phyloP scores from a whole-genome alignment of 1,284 basidiomycete genomes.

The Vanrija pseudolonga region DNA sequence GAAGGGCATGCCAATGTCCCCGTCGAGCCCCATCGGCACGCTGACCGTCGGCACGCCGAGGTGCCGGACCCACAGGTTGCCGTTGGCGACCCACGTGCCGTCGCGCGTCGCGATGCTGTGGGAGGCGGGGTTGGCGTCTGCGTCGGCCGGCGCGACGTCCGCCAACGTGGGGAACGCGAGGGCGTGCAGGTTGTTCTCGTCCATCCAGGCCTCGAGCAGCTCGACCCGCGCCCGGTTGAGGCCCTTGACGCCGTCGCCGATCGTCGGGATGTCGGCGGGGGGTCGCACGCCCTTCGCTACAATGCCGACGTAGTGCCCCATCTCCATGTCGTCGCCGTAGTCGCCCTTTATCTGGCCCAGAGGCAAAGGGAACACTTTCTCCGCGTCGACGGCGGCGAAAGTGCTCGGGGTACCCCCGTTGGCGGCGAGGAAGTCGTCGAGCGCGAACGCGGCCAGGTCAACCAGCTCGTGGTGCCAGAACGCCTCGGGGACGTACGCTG shows the following conservation, averaged over 20 bases:
- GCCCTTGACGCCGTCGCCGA: background rate
- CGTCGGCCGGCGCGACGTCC: conserved; percentile 6
- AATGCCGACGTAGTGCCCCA: conserved; percentile 6
- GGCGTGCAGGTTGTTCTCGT: background rate
- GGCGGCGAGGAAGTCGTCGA: conserved; percentile 8
- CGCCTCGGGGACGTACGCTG: background rate
- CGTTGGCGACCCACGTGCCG: conserved; percentile 12
- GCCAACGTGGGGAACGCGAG: background rate
- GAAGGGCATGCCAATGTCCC: conserved; percentile 9
- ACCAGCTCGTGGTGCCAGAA: background rate
- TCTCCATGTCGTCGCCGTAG: conserved; percentile 1
- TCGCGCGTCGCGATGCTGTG: background rate
- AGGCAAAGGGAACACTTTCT: conserved; percentile 2
- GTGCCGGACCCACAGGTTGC: conserved; percentile 5
- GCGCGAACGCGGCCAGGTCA: background rate
- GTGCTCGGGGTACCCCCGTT: background rate
- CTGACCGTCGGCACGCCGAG: conserved; percentile 7
- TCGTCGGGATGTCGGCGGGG: background rate
- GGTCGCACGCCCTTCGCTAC: background rate
- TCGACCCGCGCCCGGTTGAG: conserved; percentile 2
- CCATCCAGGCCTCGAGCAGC: conserved; percentile 9
- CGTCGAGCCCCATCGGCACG: conserved; percentile 5
- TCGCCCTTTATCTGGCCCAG: conserved; percentile 2
- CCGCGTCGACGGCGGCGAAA: conserved; percentile 2
- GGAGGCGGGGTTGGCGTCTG: background rate